These are phyloP conservation scores for Thielaviopsis punctulata DNA, from an alignment of 2,329 filamentous ascomycete genomes.

Conservation along the genomic window DNA sequence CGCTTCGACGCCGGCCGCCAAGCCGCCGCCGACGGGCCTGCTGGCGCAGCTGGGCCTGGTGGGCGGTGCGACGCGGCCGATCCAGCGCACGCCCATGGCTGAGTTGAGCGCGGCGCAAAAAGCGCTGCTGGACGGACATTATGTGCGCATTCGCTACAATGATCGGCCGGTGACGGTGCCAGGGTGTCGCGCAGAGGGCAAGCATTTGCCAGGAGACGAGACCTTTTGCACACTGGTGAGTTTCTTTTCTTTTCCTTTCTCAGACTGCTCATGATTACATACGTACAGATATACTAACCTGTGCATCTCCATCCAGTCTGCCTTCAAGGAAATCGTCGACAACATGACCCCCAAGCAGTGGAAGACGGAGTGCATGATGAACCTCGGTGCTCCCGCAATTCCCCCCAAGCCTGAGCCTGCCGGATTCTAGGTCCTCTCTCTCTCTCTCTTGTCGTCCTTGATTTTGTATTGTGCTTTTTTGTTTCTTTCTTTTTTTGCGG, in stretches of 20 bases:
- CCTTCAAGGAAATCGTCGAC: constrained; percentile 86
- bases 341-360: constrained; percentile 74
- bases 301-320: constrained; percentile 38
- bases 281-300: no score
- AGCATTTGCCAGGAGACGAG: constrained; percentile 73
- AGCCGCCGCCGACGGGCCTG: not conserved
- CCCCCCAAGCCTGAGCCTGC: constrained; percentile 34
- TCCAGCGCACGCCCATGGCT: constrained; percentile 18
- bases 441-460: not conserved
- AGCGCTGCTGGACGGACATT: constrained; percentile 53
- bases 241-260: constrained; percentile 9
- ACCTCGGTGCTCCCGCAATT: constrained; percentile 26
- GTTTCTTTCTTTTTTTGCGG: not conserved
- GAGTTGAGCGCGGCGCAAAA: constrained; percentile 41
- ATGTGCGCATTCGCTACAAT: constrained; percentile 82
- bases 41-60: not conserved
- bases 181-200: constrained; percentile 58
- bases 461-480: not conserved
- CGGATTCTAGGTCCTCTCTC: constrained; percentile 24
- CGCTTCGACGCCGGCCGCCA: not conserved
- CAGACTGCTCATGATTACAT: not conserved
- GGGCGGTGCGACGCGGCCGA: not conserved
- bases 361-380: constrained; percentile 37
- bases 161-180: constrained; percentile 68
- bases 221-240: constrained; percentile 76